Conservation (phyloP, 441 rosid species). For the Erysimum cheiri region DNA sequence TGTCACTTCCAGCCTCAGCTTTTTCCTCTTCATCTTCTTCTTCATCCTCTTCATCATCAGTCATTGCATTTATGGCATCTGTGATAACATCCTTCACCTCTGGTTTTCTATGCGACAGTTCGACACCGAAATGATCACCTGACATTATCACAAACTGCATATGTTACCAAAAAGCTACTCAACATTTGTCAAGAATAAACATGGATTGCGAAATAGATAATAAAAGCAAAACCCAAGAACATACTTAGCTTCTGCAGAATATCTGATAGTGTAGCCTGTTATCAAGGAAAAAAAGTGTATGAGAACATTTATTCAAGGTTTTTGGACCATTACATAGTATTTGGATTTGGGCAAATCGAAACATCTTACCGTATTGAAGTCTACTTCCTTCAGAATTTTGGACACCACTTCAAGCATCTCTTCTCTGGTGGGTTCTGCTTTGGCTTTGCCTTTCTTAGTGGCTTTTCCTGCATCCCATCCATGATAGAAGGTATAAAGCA, state of each 20-base stretch:
- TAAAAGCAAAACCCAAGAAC: conserved; percentile 19
- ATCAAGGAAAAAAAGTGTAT: conserved; percentile 26
- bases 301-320: conserved; percentile 14
- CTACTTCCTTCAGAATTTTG: conserved; percentile 85
- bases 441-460: conserved; percentile 57
- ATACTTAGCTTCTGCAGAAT: conserved; percentile 84
- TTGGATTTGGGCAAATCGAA: conserved; percentile 12
- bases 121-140: conserved; percentile 78
- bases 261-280: conserved; percentile 93
- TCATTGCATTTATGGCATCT: conserved; percentile 88
- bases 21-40: conserved; percentile 52
- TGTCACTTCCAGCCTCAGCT: conserved; percentile 49
- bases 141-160: conserved; percentile 36
- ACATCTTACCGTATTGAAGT: conserved; percentile 87
- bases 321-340: conserved; percentile 13
- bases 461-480: conserved; percentile 64
- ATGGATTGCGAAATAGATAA: background rate
- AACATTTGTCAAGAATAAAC: conserved; percentile 1
- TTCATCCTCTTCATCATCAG: conserved; percentile 84
- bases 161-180: conserved; percentile 10
- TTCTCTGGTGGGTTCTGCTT: conserved; percentile 76
- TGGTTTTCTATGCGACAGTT: conserved; percentile 79
- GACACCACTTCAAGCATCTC: conserved; percentile 90
- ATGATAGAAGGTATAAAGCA: conserved; percentile 33
- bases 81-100: conserved; percentile 94